phyloP scores from a whole-genome alignment of 345 rosid species.

The Bruguiera parviflora region DNA sequence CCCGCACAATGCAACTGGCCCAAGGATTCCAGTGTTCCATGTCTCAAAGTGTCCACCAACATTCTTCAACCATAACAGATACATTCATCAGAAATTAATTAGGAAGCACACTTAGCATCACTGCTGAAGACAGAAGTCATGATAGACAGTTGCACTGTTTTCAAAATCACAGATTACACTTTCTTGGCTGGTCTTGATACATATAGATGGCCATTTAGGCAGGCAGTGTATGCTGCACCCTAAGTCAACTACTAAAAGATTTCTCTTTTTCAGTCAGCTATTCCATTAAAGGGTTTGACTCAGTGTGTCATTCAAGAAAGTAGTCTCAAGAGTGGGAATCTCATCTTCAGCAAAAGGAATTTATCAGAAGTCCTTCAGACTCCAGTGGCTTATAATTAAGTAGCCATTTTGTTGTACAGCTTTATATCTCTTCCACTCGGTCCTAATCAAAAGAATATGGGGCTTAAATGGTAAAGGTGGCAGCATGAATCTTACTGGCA shows the following conservation, averaged over 20 bases:
- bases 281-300: background rate
- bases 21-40: slow-evolving; percentile 92
- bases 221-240: no score
- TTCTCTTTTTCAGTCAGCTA: background rate
- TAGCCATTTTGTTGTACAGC: background rate
- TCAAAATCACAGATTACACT: background rate
- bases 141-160: background rate
- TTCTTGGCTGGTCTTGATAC: background rate
- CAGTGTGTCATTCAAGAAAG: background rate
- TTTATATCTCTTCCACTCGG: background rate
- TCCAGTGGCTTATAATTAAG: background rate
- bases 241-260: no score
- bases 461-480: background rate
- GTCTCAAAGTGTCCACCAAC: slow-evolving; percentile 94
- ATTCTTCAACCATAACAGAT: slow-evolving; percentile 44
- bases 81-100: slow-evolving; percentile 9
- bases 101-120: background rate
- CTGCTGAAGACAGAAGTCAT: background rate
- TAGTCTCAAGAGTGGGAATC: no score
- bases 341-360: background rate
- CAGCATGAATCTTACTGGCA: slow-evolving; percentile 59
- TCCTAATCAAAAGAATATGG: background rate
- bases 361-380: background rate
- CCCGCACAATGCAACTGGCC: slow-evolving; percentile 92
- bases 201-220: no score